These are phyloP conservation scores for Starmera stellimalicola DNA, from an alignment of 1,139 yeast genomes.

Conservation along the genomic window DNA sequence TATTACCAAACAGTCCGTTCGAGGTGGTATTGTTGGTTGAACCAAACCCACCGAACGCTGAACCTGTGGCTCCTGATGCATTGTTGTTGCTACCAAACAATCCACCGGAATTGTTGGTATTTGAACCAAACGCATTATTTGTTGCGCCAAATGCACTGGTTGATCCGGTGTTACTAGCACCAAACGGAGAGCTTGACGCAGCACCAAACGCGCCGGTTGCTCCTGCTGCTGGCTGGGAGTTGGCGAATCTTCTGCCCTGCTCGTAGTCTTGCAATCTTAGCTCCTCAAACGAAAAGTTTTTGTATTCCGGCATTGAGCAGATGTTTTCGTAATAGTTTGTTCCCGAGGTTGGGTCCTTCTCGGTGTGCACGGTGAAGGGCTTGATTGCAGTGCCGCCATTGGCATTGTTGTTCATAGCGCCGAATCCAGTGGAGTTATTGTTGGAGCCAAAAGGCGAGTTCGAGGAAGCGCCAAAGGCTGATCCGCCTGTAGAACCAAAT, in stretches of 20 bases:
- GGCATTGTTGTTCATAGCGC: conserved; percentile 7
- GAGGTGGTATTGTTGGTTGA: conserved; percentile 1
- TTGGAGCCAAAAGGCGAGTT: conserved; percentile 17
- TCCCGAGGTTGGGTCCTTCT: conserved; percentile 60
- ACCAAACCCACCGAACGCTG: conserved; percentile 17
- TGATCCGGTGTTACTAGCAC: conserved; percentile 16
- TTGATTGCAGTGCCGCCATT: conserved; percentile 66
- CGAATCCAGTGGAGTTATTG: conserved; percentile 12
- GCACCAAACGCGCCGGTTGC: conserved; percentile 15
- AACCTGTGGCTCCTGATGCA: conserved; percentile 18
- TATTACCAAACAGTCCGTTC: conserved; percentile 30
- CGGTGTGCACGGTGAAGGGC: conserved; percentile 57
- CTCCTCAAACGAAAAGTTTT: conserved; percentile 76
- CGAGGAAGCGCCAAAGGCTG: conserved; percentile 24
- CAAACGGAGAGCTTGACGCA: conserved; percentile 17
- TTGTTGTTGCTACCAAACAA: conserved; percentile 5
- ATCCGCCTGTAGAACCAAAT: conserved; percentile 12
- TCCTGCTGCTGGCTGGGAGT: conserved; percentile 14
- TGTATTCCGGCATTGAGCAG: conserved; percentile 84
- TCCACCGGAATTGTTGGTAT: conserved; percentile 1
- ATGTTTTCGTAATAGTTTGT: conserved; percentile 65
- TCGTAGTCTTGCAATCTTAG: conserved; percentile 83
- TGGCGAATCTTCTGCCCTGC: conserved; percentile 22
- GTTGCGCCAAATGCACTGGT: conserved; percentile 13
- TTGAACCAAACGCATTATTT: conserved; percentile 1